Evolutionary conservation across 106 monocot genomes (phyloP), one percentile per base, ranked within the genome.

Genomic region (Cymbidium sinense): DNA sequence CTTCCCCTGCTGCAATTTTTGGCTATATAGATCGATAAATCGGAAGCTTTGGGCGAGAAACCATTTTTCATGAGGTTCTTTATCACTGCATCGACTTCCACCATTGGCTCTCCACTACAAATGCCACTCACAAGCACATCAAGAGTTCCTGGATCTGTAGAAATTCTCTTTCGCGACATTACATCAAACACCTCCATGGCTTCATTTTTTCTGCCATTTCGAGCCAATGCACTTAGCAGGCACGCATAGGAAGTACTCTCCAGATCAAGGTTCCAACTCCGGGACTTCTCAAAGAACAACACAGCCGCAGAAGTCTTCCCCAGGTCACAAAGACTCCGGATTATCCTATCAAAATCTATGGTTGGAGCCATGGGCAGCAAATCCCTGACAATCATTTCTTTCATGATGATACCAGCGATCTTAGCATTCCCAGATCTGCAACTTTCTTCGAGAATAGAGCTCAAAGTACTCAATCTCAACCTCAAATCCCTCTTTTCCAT

Each of bases 391-490:
- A 86, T 19, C 81, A 86, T 83, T 43, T 81, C 83, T 29, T 75
- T 83, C 76, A 86, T 20, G 21, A 86, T 65, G 27, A 72, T 52
- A 52, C 47, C 28, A 54, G 77, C 36, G 7, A 86, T 65, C 9
- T 34, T 28, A 29, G 23, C 33, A 77, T 81, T 34, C 7, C 80
- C 73, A 69, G 73, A 67, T 50, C 35, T 79, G 31, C 83, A 89
- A 11, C 79, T 79, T 3, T 64, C 83, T 29, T 89, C 89, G n/a
- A 89, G 86, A 73, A 89, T 34, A 5, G 81, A 74, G 30, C 76
- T 55, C 55, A 76, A 83, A 29, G 81, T 73, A 17, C 37, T 25
- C 39, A 88, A 81, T 13, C 73, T 19, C 33, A 77, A 75, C 20
- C 12, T 29, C 39, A 79, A 51, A 67, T 75, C 50, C 73, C 67